Percentiles rank a stretch among this genome's conserved stretches.
These are phyloP conservation scores for Aspergillus texensis DNA, from an alignment of 2,329 filamentous ascomycete species.

Conservation along the genomic window DNA sequence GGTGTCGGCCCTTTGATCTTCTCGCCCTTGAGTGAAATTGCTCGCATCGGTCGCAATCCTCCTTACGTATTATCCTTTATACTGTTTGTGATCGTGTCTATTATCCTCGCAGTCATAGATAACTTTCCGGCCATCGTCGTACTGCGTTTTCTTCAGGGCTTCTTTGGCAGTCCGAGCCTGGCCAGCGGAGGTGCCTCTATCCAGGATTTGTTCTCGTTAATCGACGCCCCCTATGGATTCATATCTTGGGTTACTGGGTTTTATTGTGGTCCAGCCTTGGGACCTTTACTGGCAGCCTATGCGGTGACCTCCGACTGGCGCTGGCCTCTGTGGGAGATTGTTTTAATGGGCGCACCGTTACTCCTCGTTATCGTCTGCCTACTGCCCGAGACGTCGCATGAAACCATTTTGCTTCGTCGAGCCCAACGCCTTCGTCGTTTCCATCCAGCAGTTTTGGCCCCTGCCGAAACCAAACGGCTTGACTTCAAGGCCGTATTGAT, in stretches of 20 bases:
- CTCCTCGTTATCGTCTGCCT: slow-evolving; percentile 63
- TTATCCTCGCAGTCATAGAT: slow-evolving; percentile 64
- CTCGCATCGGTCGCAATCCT: slow-evolving; percentile 66
- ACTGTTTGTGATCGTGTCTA: slow-evolving; percentile 67
- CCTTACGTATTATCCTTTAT: slow-evolving; percentile 70
- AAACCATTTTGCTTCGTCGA: slow-evolving; percentile 3
- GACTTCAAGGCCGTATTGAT: not conserved
- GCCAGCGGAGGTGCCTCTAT: slow-evolving; percentile 58
- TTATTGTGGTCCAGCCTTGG: slow-evolving; percentile 58
- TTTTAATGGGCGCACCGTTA: slow-evolving; percentile 63
- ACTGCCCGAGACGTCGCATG: slow-evolving; percentile 49
- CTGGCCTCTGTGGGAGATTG: slow-evolving; percentile 61
- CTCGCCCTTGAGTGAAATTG: slow-evolving; percentile 68
- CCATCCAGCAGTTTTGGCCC: not conserved
- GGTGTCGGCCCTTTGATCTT: slow-evolving; percentile 67
- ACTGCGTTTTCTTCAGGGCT: slow-evolving; percentile 65
- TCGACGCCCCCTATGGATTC: slow-evolving; percentile 62
- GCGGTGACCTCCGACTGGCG: slow-evolving; percentile 50
- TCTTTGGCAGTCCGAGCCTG: slow-evolving; percentile 67
- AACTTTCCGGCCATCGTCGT: slow-evolving; percentile 68
- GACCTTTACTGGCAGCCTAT: slow-evolving; percentile 27
- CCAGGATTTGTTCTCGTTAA: slow-evolving; percentile 50
- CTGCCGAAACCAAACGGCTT: not conserved
- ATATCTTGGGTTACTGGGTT: slow-evolving; percentile 58
- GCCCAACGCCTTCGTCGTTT: slow-evolving; percentile 1